Base-by-base conservation (phyloP, 306 rosid species). In the Quercus robur region DNA sequence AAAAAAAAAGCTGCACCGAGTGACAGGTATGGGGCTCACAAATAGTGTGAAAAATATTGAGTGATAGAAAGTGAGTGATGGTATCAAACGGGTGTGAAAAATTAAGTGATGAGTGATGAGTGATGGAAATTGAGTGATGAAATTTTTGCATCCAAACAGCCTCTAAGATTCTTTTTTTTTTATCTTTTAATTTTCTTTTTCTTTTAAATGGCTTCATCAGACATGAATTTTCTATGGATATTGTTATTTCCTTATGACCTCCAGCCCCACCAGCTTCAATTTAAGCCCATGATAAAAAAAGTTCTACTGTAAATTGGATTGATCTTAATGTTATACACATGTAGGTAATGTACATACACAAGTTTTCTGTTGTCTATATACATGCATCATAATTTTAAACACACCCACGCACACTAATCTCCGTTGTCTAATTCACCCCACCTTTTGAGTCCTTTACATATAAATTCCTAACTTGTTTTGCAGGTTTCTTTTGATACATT, bases 401-500 rank as follows among this genome's bases (percentile, higher is more conserved):
- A 4, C 8, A 19, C 17, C 8, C 21, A 17, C 17, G 9, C 51
- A 4, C 71, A 6, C 15, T 3, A 10, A 67, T 10, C 13, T 74
- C 78, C 26, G 31, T n/a, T 75, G 72, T 81, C 18, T 72, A 55
- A 15, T 66, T 63, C 78, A 41, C 30, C 35, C 67, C 55, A 41
- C 57, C 17, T 68, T 51, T 56, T 55, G 77, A 77, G 23, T 74
- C 59, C 20, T 63, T 81, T 64, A 66, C 67, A 18, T 59, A 66
- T 78, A 64, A 70, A 70, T 63, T 30, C 15, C 61, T 11, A 61
- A 71, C 41, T 68, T 69, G 51, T 82, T 86, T 81, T 63, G 77
- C 84, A 79, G 86, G 77, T 68, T 73, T 85, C 82, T 49, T 55
- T 76, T 33, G 89, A 82, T 55, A 51, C 71, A 44, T 66, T 70